Evolutionary conservation across 2,329 filamentous ascomycete species (phyloP), one percentile per base, ranked within the genome.

Genomic region (Plenodomus tracheiphilus): DNA sequence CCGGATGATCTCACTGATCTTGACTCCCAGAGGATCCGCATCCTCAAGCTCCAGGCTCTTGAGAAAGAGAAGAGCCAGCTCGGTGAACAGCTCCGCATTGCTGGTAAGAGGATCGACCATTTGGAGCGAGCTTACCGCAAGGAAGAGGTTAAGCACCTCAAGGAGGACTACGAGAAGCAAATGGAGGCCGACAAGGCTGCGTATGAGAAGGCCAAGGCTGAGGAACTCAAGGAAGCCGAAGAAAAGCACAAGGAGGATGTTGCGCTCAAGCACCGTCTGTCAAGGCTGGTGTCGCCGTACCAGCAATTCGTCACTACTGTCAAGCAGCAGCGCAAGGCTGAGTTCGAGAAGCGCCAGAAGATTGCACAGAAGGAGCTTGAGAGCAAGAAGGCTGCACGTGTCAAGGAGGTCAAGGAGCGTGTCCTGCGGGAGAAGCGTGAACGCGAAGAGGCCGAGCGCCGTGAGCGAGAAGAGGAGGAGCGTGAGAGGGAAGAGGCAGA

Each of bases 11-110:
- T 86, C 73, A 91, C 91, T 74, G 76, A 79, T 42, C 70, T 80
- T 10, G 77, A 79, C 63, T 76, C 75, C 25, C 66, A 69, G 42
- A 87, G 88, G 57, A 89, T 99, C 63, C 92, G 94, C 72, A 88
- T 89, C 61, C 88, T 99, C 78, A 97, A 97, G 81, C 84, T 99
- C 49, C 88, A 90, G 53, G 93, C 96, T 75, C 84, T 99, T 10
- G 94, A 97, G 78, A 92, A 93, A 64, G 94, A 97, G 81, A 99
- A 97, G 87, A 96, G 93, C 68, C 91, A 94, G 69, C 86, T 97
- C 61, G 90, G 89, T 57, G 91, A 97, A 76, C 91, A 89, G 71
- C 84, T 97, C 44, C 87, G 91, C 65, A 85, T 96, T 64, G 95
- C 92, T 52, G 91, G 88, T 73, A 97, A 97, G 84, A 88, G 94